Evolutionary conservation across 257 asterid species (phyloP), one percentile per base, ranked within the genome.

Genomic region (Nicotiana tabacum): DNA sequence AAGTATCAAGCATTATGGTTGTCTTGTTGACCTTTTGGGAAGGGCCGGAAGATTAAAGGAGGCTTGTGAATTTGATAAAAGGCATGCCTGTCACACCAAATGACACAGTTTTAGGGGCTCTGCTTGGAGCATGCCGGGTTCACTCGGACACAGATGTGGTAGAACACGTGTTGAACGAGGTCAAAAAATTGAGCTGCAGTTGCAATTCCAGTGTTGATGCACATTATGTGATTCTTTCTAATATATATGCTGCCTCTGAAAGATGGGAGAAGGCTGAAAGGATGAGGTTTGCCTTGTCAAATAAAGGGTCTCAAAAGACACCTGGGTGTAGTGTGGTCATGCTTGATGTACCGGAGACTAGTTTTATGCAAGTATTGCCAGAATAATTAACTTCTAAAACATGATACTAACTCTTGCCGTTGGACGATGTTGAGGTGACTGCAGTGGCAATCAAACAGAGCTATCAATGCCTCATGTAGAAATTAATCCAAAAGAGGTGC

Each of bases 191-290:
- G 87, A 88, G 77, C 64, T 82, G 83, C 66, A 53, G 60, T 6
- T 8, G 68, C 16, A 67, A 72, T 77, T 81, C 83, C 3, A 4
- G 78, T 48, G 86, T 83, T 24, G 88, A 86, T 82, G 83, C 83
- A n/a, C 91, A 89, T 85, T 87, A 86, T 83, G 90, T 91, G 84
- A 84, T 92, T 8, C 60, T 91, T n/a, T 90, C 98, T 1, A 92
- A 85, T 84, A 90, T 95, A 48, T 90, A 90, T 84, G 97, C 95
- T 37, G 92, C 94, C 77, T 86, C 94, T 48, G 96, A 92, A 77
- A 90, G 88, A 84, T 95, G 98, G 98, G 92, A 91, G 87, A 89
- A 83, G 90, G 95, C 96, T 72, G 92, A 90, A 88, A 82, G 86
- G 24, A 89, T 87, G 84, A 90, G 96, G 68, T 77, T 85, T 9